Conservation (phyloP, 192 early-diverging fungal species). For the Coemansia sp. region DNA sequence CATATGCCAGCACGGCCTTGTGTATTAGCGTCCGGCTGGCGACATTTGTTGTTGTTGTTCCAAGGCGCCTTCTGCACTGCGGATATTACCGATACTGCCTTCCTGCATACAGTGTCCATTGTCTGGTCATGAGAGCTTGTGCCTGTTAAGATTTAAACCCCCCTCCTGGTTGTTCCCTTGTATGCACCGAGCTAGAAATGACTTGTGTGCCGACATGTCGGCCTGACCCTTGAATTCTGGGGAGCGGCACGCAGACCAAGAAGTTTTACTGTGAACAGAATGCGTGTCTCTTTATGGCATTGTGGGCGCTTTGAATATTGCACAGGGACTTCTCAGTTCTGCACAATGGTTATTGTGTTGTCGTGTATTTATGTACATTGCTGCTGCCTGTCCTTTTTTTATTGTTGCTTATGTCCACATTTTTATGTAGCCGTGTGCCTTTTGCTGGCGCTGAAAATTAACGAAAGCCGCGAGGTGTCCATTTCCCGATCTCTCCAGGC, state of each 20-base stretch:
- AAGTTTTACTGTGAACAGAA: not conserved
- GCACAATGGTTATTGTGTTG: not conserved
- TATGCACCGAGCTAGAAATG: too few relatives aligned
- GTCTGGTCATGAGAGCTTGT: not conserved
- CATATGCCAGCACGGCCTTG: slow-evolving; percentile 1
- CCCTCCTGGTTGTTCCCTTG: too few relatives aligned
- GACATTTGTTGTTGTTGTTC: too few relatives aligned
- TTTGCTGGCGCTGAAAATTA: slow-evolving; percentile 48
- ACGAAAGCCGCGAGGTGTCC: slow-evolving; percentile 46
- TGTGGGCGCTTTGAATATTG: not conserved
- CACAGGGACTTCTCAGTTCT: slow-evolving; percentile 9
- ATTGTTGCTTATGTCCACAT: not conserved
- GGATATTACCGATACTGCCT: slow-evolving; percentile 3
- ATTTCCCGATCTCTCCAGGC: slow-evolving; percentile 51
- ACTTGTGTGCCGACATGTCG: too few relatives aligned
- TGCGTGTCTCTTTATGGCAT: not conserved
- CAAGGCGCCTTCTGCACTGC: not conserved
- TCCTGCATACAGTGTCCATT: not conserved
- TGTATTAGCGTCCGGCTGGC: not conserved
- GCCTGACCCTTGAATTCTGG: not conserved
- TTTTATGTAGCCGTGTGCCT: slow-evolving; percentile 38
- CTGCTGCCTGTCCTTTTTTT: not conserved
- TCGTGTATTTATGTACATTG: not conserved
- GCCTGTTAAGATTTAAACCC: too few relatives aligned
- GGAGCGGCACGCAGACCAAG: slow-evolving; percentile 1